phyloP scores from a whole-genome alignment of 2,329 filamentous ascomycete genomes.

The Exophiala spinifera region DNA sequence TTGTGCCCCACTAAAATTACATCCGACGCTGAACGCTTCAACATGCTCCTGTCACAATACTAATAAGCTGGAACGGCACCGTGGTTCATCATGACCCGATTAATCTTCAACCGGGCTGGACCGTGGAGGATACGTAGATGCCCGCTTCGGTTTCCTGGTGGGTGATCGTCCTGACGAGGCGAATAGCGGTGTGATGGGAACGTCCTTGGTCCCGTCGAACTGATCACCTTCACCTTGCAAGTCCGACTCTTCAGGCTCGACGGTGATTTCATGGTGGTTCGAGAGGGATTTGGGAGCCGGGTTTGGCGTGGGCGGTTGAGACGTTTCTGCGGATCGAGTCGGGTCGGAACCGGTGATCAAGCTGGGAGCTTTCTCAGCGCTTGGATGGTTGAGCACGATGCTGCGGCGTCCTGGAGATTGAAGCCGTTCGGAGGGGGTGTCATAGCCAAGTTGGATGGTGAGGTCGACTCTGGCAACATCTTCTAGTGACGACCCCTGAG shows the following conservation, averaged over 20 bases:
- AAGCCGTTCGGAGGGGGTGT: neutral
- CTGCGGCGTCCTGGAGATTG: neutral
- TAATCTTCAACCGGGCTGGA: neutral
- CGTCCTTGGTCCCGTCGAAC: neutral
- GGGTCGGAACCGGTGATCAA: conserved; percentile 10
- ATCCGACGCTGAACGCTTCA: too few species aligned
- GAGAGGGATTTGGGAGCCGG: neutral
- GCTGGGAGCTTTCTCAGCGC: conserved; percentile 4
- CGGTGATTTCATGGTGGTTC: neutral
- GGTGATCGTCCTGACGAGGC: neutral
- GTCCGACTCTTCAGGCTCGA: neutral
- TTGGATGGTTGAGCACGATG: neutral
- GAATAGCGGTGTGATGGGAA: neutral
- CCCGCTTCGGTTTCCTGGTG: conserved; percentile 1
- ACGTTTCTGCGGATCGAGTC: conserved; percentile 10
- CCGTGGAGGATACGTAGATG: conserved; percentile 2
- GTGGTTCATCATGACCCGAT: neutral
- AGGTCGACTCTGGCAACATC: conserved; percentile 1
- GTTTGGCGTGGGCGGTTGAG: conserved; percentile 8
- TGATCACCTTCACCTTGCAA: conserved; percentile 9
- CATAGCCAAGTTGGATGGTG: neutral
- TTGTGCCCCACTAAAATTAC: too few species aligned
- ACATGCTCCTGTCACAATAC: neutral
- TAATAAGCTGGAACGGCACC: neutral
- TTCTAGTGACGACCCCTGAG: neutral